These are phyloP conservation scores for Yamadazyma sp. DNA, from an alignment of 1,139 yeast genomes.

Conservation along the genomic window DNA sequence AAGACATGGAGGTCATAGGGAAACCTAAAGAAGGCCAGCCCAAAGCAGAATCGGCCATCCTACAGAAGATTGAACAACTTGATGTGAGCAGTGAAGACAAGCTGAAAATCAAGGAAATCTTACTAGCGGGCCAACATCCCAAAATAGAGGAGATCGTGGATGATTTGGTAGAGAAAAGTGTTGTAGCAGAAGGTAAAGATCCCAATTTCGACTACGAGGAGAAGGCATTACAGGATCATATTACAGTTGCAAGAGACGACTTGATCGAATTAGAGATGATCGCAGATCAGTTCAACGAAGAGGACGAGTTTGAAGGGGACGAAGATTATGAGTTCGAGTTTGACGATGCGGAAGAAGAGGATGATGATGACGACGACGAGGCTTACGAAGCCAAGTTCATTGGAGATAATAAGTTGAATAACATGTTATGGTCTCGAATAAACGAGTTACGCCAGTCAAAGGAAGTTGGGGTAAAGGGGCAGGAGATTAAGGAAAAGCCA, in stretches of 20 bases:
- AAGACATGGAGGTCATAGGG: slow-evolving; percentile 48
- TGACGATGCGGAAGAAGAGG: slow-evolving; percentile 25
- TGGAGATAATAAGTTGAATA: slow-evolving; percentile 17
- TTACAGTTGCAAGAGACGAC: slow-evolving; percentile 25
- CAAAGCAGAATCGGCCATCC: slow-evolving; percentile 8
- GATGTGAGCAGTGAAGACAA: slow-evolving; percentile 54
- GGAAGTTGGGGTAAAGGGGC: not conserved
- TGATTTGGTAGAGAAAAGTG: too few relatives aligned
- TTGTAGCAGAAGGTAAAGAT: slow-evolving; percentile 4
- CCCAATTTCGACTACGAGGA: slow-evolving; percentile 4
- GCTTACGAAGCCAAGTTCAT: slow-evolving; percentile 15
- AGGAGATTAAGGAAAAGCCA: not conserved
- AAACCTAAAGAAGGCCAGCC: not conserved
- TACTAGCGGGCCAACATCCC: slow-evolving; percentile 18
- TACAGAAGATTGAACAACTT: slow-evolving; percentile 31
- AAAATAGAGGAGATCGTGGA: slow-evolving; percentile 7
- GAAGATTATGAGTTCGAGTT: slow-evolving; percentile 25
- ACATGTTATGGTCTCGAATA: slow-evolving; percentile 33
- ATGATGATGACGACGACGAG: slow-evolving; percentile 28
- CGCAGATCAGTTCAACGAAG: slow-evolving; percentile 50
- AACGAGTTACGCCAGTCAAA: slow-evolving; percentile 20
- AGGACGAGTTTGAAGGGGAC: slow-evolving; percentile 33
- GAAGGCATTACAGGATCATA: slow-evolving; percentile 15
- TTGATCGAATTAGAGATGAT: slow-evolving; percentile 42
- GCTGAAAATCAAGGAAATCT: slow-evolving; percentile 37